Conservation (phyloP, 1,284 basidiomycete genomes). For the Cryptococcus amylolentus region DNA sequence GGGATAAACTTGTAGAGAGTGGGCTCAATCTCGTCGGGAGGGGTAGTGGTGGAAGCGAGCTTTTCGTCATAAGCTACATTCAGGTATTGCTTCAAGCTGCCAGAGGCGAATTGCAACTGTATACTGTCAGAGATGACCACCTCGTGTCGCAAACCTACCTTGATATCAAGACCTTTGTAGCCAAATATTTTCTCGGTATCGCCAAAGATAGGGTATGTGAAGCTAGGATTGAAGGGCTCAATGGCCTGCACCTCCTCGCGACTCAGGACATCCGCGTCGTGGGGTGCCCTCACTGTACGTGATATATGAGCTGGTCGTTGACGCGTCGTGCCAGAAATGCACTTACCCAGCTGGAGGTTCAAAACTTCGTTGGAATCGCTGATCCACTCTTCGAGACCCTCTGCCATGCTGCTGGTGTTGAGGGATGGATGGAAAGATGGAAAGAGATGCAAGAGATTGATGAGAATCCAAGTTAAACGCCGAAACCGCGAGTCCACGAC, state of each 20-base stretch:
- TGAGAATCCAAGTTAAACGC: too few species aligned
- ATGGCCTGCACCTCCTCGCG: constrained; percentile 59
- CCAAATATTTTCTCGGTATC: constrained; percentile 97
- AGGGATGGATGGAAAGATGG: too few species aligned
- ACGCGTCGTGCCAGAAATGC: neutral
- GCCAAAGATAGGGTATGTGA: constrained; percentile 94
- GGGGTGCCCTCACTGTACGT: constrained; percentile 44
- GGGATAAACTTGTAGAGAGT: constrained; percentile 76
- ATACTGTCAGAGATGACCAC: neutral
- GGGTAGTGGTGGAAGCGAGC: constrained; percentile 63
- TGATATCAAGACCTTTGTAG: constrained; percentile 74
- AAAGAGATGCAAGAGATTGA: too few species aligned
- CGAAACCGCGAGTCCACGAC: too few species aligned
- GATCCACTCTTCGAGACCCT: constrained; percentile 44
- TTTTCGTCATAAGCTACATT: constrained; percentile 65
- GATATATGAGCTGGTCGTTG: neutral
- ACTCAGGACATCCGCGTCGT: constrained; percentile 51
- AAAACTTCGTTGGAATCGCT: constrained; percentile 71
- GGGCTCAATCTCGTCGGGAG: constrained; percentile 83
- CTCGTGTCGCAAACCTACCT: constrained; percentile 57
- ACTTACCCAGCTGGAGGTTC: constrained; percentile 65
- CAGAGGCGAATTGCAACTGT: constrained; percentile 80
- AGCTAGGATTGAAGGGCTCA: constrained; percentile 67
- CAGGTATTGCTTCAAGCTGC: constrained; percentile 74
- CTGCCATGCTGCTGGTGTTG: constrained; percentile 16